Conservation (phyloP, 1,284 basidiomycete species). For the Ceratobasidium sp. region DNA sequence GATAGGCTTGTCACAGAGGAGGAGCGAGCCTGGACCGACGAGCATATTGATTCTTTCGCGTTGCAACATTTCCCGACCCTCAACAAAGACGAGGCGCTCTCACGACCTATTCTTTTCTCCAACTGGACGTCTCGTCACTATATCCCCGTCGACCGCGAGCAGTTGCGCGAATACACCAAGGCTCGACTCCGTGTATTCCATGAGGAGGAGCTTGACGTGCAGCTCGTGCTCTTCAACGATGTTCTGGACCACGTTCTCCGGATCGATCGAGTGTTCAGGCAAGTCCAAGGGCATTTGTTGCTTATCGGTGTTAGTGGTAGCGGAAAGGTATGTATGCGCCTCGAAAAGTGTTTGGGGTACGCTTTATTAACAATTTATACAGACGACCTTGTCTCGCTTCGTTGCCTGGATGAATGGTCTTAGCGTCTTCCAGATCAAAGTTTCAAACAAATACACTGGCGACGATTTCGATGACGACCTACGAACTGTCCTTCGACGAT, state of each 20-base stretch:
- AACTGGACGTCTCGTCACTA: conserved; percentile 99
- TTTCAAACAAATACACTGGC: conserved; percentile 98
- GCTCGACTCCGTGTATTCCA: conserved; percentile 96
- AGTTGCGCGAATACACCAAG: conserved; percentile 95
- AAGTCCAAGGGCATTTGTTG: conserved; percentile 95
- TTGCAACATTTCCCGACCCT: conserved; percentile 93
- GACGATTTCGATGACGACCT: conserved; percentile 99
- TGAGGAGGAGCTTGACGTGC: conserved; percentile 98
- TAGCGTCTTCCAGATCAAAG: conserved; percentile 98
- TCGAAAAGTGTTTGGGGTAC: neutral
- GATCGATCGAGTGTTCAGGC: conserved; percentile 99
- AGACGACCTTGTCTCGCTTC: conserved; percentile 98
- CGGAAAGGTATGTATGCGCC: conserved; percentile 80
- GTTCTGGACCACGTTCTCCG: conserved; percentile 97
- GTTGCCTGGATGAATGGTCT: conserved; percentile 99
- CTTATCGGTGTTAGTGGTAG: conserved; percentile 98
- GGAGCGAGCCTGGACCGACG: conserved; percentile 96
- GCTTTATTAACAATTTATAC: conserved; percentile 46
- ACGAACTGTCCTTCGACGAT: conserved; percentile 90
- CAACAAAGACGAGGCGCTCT: conserved; percentile 84
- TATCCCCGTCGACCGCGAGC: conserved; percentile 93
- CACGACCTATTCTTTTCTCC: conserved; percentile 94
- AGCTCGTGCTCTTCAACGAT: conserved; percentile 98
- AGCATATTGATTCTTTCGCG: conserved; percentile 88
- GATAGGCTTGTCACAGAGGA: conserved; percentile 95